Evolutionary conservation across 2,329 filamentous ascomycete species (phyloP).

Genomic region (Cladorrhinum sp.): DNA sequence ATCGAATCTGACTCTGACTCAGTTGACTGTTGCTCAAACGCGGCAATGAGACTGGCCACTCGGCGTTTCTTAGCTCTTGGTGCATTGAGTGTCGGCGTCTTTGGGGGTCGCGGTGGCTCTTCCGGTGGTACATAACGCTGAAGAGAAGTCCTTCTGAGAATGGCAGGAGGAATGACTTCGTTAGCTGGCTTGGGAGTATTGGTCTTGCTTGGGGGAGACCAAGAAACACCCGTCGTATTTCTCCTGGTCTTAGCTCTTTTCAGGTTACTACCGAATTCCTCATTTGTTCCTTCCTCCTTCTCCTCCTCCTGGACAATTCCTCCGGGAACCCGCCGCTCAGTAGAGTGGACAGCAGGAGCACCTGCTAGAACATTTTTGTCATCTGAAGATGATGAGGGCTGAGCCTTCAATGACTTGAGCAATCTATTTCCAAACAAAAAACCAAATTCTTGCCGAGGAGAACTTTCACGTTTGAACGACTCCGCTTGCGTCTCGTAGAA

Average conservation of each 20-base stretch:
- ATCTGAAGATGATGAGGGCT: background rate
- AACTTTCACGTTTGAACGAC: conserved; percentile 12
- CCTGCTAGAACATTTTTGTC: background rate
- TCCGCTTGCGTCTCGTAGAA: conserved; percentile 21
- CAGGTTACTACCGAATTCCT: background rate
- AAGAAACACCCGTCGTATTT: background rate
- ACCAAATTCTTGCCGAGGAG: conserved; percentile 14
- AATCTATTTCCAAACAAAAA: conserved; percentile 12
- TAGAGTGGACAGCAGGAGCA: background rate
- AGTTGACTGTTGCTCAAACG: background rate
- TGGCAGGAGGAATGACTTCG: background rate
- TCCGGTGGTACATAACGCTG: background rate
- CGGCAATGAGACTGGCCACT: background rate
- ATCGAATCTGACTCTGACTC: background rate
- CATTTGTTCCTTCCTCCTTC: background rate
- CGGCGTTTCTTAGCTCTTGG: background rate
- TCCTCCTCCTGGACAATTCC: background rate
- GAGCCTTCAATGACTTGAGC: background rate
- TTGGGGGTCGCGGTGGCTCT: background rate
- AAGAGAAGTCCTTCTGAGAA: background rate
- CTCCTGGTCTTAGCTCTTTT: background rate
- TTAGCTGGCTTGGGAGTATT: conserved; percentile 2
- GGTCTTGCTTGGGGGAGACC: conserved; percentile 26
- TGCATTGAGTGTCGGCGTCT: background rate
- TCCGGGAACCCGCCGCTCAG: too few relatives aligned